Evolutionary conservation across 305 asterid species (phyloP).

Genomic region (Solanum hybrid): DNA sequence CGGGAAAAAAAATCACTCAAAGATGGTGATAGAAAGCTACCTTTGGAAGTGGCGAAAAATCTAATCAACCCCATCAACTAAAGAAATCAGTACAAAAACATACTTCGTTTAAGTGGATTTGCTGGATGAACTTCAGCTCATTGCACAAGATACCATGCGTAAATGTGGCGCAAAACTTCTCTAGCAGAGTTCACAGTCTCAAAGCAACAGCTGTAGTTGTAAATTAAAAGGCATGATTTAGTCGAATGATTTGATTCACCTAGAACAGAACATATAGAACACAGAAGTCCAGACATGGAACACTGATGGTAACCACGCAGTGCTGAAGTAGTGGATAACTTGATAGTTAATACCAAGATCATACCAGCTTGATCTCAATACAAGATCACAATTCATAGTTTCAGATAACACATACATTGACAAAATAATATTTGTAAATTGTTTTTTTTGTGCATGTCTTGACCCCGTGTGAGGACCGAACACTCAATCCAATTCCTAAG

Average conservation of each 20-base stretch:
- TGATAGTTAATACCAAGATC: neutral
- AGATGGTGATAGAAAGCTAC: conserved; percentile 9
- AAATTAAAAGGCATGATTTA: neutral
- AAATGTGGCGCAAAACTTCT: neutral
- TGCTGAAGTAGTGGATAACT: neutral
- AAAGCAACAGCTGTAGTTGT: conserved; percentile 1
- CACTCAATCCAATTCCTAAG: neutral
- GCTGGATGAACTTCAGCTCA: neutral
- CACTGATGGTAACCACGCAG: neutral
- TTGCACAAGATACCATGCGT: neutral
- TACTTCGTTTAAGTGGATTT: conserved; percentile 6
- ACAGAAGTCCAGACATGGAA: neutral
- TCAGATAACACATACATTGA: neutral
- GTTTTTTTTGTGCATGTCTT: neutral
- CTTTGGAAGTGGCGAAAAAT: conserved; percentile 14
- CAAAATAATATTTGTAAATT: neutral
- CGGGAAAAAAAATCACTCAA: neutral
- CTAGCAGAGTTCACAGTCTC: neutral
- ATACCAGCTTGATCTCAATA: neutral
- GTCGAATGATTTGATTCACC: conserved; percentile 1
- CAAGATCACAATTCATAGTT: neutral
- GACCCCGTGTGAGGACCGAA: neutral
- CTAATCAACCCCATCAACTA: conserved; percentile 20
- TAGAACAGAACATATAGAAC: neutral
- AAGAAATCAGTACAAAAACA: conserved; percentile 1